Base-by-base conservation (phyloP, 208 protist species). In the Balamuthia mandrillaris region DNA sequence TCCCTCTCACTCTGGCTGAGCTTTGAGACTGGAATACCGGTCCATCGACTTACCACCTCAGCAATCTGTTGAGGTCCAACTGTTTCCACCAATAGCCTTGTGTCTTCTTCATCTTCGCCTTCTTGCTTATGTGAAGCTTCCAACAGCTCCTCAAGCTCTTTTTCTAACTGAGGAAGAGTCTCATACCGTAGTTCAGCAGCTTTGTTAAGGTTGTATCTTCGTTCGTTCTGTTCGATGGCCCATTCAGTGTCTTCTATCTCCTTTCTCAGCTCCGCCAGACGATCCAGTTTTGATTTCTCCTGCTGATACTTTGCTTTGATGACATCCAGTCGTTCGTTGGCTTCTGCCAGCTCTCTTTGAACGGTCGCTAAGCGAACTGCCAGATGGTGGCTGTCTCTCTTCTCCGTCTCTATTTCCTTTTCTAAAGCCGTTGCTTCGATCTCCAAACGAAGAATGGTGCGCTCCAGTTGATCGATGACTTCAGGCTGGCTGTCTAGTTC, bases 401-500 rank as follows among this genome's bases (percentile, higher is more conserved):
- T 94, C n/a, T 65, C 58, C n/a, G n/a, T n/a, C 58, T 65, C 33
- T 18, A 35, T 35, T 27, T 75, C 65, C 65, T 75, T 75, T 49
- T 51, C 37, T 4, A 94, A 42, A 4, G 89, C 86, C 9, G 78
- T 84, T 0, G 86, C 35, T 42, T 94, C 90, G 21, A 94, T 85
- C 41, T 91, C 66, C 2, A 87, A 52, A n/a, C 7, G 47, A 0
- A 88, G 54, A 41, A 96, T 90, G 85, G 94, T 88, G 3, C 96
- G 91, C 68, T 96, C 96, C 7, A 98, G 90, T n/a, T 89, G 79
- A 83, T 99, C 98, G 9, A 99, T 92, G n/a, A 88, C 87, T 88
- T 98, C 96, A 0, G 97, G 97, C 89, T 98, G 96, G 4, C 94
- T 97, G 85, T 98, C 96, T 81, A 97, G 93, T 91, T 97, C 93